Evolutionary conservation across 352 stramenopile species (phyloP).

Genomic region (Phytopythium sindhum): DNA sequence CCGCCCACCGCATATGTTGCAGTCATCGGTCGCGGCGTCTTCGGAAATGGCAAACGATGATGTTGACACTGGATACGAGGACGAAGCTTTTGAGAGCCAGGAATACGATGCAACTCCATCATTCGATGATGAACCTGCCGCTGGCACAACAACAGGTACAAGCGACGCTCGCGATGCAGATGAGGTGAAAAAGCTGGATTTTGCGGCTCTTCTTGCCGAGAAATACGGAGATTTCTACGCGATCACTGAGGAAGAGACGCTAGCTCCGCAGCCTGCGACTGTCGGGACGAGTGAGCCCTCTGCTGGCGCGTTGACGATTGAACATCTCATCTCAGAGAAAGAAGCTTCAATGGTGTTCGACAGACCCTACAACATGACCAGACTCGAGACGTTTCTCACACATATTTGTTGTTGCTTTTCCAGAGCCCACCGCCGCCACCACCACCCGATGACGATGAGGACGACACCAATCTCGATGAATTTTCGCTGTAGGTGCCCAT

Average conservation of each 20-base stretch:
- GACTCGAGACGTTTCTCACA: neutral
- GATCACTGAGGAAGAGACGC: slow-evolving; percentile 6
- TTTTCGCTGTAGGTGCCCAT: slow-evolving; percentile 21
- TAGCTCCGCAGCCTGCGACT: neutral
- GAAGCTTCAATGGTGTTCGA: slow-evolving; percentile 4
- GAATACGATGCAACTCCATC: neutral
- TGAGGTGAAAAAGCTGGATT: slow-evolving; percentile 8
- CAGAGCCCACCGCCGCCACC: slow-evolving; percentile 50
- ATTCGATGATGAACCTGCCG: neutral
- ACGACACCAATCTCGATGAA: slow-evolving; percentile 22
- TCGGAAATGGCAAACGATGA: slow-evolving; percentile 5
- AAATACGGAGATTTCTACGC: slow-evolving; percentile 36
- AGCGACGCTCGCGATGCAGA: neutral
- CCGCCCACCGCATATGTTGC: neutral
- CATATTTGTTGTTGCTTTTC: neutral
- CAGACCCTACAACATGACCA: neutral
- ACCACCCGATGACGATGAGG: slow-evolving; percentile 42
- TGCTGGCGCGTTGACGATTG: slow-evolving; percentile 1
- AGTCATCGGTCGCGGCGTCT: neutral
- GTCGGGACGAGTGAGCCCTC: neutral
- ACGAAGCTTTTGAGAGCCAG: slow-evolving; percentile 43
- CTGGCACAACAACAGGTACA: neutral
- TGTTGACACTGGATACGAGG: slow-evolving; percentile 28
- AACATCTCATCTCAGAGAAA: neutral
- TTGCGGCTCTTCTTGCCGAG: slow-evolving; percentile 20